Evolutionary conservation across 345 rosid species (phyloP), one percentile per base, ranked within the genome.

Genomic region (Syzygium aqueum): DNA sequence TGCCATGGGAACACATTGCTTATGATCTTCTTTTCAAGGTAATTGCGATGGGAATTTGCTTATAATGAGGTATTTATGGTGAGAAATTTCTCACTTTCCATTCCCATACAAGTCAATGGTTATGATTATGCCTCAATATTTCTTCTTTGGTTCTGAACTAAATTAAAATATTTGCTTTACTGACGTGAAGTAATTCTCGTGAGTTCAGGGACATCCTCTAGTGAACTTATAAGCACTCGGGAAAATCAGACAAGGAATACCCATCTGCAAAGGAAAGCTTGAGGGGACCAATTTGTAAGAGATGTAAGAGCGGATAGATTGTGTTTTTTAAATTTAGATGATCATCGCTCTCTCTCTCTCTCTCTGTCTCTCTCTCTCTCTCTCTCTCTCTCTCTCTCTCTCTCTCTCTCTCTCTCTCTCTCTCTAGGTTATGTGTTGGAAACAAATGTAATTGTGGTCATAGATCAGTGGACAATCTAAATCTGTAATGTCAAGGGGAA

Each of bases 1-100:
- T 98, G 90, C 98, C 99, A 2, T 96, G 99, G 99, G 99, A 96
- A 84, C 92, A 93, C 85, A 96, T 98, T 91, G 98, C 98, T 90
- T 92, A 93, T 87, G 99, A 98, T 92, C 98, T 98, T 86, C 90
- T 98, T 86, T 96, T 94, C 88, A 96, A 98, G 99, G 99, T 98
- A 86, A 90, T 19, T 73, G 80, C 80, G 11, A 3, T 73, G 49
- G 49, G 49, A 89, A 73, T 73, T 78, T 88, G 52, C 50, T 65
- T 30, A 30, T 50, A 51, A 15, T 73, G 67, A 85, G 63, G 6
- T 85, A 30, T 52, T 53, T 33, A 22, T 5, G 6, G 2, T 23
- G 12, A 46, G 30, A 84, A 37, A 65, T 86, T 84, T 85, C 37
- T 85, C 37, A 85, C 63, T 85, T 53, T 33, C 67, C 86, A 49